phyloP scores from a whole-genome alignment of 2,329 filamentous ascomycete species.

The Chrysosphaeria jannelii region DNA sequence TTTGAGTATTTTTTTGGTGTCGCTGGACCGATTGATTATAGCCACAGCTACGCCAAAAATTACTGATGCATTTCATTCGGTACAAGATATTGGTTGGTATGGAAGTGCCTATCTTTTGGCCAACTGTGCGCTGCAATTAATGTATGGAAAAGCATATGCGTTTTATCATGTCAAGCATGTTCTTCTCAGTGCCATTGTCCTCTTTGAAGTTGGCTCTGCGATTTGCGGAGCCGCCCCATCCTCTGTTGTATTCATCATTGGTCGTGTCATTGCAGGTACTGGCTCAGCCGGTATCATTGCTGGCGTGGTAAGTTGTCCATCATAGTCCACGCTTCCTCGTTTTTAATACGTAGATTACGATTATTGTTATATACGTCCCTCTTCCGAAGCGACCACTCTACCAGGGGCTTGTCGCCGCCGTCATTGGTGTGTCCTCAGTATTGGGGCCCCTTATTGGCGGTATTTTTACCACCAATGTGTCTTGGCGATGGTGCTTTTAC shows the following conservation, averaged over 20 bases:
- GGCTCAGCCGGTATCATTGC: constrained; percentile 12
- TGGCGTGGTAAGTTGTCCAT: no score
- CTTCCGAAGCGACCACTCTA: constrained; percentile 9
- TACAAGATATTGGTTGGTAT: constrained; percentile 4
- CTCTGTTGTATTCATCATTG: constrained; percentile 12
- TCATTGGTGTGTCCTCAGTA: constrained; percentile 11
- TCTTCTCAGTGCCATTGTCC: constrained; percentile 8
- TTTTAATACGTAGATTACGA: no score
- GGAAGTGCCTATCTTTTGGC: constrained; percentile 3
- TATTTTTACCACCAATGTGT: constrained; percentile 10
- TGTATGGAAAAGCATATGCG: constrained; percentile 9
- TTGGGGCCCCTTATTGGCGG: constrained; percentile 12
- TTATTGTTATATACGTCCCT: constrained; percentile 9
- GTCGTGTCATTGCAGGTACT: constrained; percentile 12
- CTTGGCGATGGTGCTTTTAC: constrained; percentile 13
- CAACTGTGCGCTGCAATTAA: constrained; percentile 7
- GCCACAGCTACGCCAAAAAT: constrained; percentile 7
- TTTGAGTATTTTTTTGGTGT: background rate
- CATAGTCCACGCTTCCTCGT: no score
- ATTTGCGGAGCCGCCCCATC: constrained; percentile 12
- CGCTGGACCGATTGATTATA: constrained; percentile 9
- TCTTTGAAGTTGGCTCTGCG: constrained; percentile 12
- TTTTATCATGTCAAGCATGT: constrained; percentile 9
- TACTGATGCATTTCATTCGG: constrained; percentile 3
- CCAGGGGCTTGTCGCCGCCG: constrained; percentile 10